Conservation (phyloP, 768 basidiomycete species). For the Dacryopinax spathularia region DNA sequence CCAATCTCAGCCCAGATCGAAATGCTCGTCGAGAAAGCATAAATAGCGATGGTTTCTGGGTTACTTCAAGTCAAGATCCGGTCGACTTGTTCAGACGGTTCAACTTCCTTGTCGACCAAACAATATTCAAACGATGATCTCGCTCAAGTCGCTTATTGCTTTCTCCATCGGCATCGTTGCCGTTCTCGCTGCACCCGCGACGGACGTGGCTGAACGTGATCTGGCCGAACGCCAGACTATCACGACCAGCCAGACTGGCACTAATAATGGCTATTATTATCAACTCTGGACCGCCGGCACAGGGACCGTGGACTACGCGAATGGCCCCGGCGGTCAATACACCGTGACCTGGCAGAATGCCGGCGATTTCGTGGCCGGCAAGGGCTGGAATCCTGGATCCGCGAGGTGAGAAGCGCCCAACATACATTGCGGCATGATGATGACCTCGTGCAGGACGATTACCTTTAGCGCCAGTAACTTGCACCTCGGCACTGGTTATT, state of each 20-base stretch:
- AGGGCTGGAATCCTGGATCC: conserved; percentile 29
- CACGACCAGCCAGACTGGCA: conserved; percentile 21
- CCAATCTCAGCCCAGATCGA: too few species aligned
- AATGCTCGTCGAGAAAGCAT: too few species aligned
- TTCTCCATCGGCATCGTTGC: not conserved
- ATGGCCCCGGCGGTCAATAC: conserved; percentile 23
- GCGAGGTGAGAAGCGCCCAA: conserved; percentile 14
- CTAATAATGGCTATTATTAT: conserved; percentile 27
- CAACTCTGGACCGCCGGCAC: conserved; percentile 27
- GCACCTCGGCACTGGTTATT: conserved; percentile 31
- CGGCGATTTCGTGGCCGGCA: conserved; percentile 30
- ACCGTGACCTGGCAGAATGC: conserved; percentile 23
- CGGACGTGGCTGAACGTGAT: not conserved
- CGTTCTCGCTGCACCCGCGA: not conserved
- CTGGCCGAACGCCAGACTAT: not conserved
- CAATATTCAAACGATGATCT: too few species aligned
- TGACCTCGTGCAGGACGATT: conserved; percentile 22
- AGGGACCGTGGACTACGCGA: conserved; percentile 23
- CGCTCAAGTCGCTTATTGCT: not conserved
- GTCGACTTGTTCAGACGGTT: too few species aligned
- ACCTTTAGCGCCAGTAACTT: conserved; percentile 27
- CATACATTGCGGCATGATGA: not conserved
- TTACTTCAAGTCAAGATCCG: too few species aligned
- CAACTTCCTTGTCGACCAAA: too few species aligned
- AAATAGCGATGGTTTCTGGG: too few species aligned